Evolutionary conservation across 2,329 filamentous ascomycete genomes (phyloP).

Genomic region (Aureobasidium musti): DNA sequence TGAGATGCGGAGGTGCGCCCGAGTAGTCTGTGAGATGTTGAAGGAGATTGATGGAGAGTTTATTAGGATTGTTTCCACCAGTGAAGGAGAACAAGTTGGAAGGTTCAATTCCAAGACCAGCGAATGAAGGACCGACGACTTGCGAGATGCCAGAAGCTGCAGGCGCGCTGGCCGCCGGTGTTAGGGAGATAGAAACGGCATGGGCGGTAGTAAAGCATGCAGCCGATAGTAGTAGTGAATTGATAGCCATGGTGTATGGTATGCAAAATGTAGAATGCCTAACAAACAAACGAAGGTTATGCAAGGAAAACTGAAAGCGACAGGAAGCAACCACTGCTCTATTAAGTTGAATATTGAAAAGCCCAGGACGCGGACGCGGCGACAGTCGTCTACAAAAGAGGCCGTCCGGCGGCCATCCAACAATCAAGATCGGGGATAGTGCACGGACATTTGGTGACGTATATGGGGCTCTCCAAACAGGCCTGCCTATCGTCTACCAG

Average conservation of each 20-base stretch:
- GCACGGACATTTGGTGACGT: constrained; percentile 14
- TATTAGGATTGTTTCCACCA: constrained; percentile 47
- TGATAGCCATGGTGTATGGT: constrained; percentile 26
- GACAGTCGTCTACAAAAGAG: not conserved
- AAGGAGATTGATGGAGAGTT: constrained; percentile 52
- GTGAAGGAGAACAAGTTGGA: constrained; percentile 57
- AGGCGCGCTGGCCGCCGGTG: constrained; percentile 38
- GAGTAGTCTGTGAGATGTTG: constrained; percentile 54
- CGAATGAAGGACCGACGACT: constrained; percentile 49
- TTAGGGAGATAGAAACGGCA: constrained; percentile 38
- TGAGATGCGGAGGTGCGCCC: constrained; percentile 52
- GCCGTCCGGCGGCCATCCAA: not conserved
- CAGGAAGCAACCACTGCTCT: constrained; percentile 25
- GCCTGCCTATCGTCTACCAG: constrained; percentile 1
- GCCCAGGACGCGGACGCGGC: not conserved
- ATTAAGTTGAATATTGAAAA: constrained; percentile 4
- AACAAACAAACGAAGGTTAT: constrained; percentile 16
- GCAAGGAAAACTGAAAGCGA: constrained; percentile 20
- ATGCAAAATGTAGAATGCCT: constrained; percentile 16
- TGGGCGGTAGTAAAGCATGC: constrained; percentile 21
- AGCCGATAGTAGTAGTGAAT: constrained; percentile 24
- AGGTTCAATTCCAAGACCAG: constrained; percentile 56
- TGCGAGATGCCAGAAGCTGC: constrained; percentile 39
- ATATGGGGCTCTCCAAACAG: constrained; percentile 2
- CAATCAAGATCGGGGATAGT: constrained; percentile 16